Percentiles rank a stretch among this genome's conserved stretches.
Conservation (phyloP, 2,329 filamentous ascomycete genomes). For the Pyrenophora teres region DNA sequence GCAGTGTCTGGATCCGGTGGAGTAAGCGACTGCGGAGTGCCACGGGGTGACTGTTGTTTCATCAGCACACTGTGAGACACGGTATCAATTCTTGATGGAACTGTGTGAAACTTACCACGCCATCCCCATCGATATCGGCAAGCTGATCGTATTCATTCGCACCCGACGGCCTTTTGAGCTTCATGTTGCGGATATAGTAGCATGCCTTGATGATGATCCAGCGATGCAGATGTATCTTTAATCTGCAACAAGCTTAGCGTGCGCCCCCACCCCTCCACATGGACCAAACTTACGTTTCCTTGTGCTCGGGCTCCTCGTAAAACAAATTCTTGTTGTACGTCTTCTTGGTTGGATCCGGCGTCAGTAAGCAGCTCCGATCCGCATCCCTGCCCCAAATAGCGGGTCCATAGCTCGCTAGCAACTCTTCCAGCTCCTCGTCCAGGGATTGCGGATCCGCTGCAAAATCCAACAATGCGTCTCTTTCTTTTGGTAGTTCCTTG, state of each 20-base stretch:
- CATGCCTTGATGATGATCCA: constrained; percentile 49
- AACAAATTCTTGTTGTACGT: constrained; percentile 43
- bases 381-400: constrained; percentile 44
- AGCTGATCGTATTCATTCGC: constrained; percentile 38
- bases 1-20: constrained; percentile 29
- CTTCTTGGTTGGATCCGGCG: constrained; percentile 40
- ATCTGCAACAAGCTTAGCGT: constrained; percentile 26
- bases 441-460: constrained; percentile 39
- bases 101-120: constrained; percentile 17
- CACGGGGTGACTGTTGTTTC: constrained; percentile 33
- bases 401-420: constrained; percentile 40
- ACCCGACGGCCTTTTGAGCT: constrained; percentile 41
- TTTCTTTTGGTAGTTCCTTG: constrained; percentile 45
- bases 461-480: constrained; percentile 46
- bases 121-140: constrained; percentile 39
- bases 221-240: constrained; percentile 45
- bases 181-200: constrained; percentile 47
- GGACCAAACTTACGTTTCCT: constrained; percentile 34
- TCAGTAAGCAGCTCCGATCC: constrained; percentile 41
- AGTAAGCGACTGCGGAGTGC: constrained; percentile 35
- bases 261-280: constrained; percentile 3
- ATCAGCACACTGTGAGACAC: constrained; percentile 20
- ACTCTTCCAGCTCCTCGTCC: constrained; percentile 39
- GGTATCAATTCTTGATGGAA: background rate
- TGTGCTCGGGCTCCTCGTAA: constrained; percentile 41